Conservation (phyloP, 192 early-diverging fungal genomes). For the Coemansia sp. region DNA sequence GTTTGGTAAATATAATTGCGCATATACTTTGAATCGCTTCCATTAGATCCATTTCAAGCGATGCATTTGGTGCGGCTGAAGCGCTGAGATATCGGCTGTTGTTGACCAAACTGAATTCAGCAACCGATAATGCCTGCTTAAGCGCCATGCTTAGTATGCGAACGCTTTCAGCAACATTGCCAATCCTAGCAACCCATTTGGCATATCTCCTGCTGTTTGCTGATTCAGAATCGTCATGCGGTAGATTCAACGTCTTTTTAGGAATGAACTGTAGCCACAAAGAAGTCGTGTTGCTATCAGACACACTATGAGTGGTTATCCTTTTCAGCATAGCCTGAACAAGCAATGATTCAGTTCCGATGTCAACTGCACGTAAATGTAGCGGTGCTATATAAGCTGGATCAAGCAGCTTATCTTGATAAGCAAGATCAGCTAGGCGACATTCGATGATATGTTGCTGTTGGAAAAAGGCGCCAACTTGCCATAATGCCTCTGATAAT, state of each 20-base stretch:
- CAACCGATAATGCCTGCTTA: conserved; percentile 17
- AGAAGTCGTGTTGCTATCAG: too few relatives aligned
- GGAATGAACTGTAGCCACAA: too few relatives aligned
- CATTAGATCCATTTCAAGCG: conserved; percentile 11
- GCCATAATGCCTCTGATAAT: conserved; percentile 39
- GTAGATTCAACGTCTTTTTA: too few relatives aligned
- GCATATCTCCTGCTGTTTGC: conserved; percentile 20
- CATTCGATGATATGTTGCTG: conserved; percentile 31
- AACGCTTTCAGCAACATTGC: conserved; percentile 26
- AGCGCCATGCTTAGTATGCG: conserved; percentile 36
- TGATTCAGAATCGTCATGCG: neutral
- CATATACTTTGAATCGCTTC: conserved; percentile 26
- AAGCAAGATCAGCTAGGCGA: conserved; percentile 19
- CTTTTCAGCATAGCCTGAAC: conserved; percentile 10
- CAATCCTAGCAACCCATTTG: conserved; percentile 51
- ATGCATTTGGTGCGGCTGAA: neutral
- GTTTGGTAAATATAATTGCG: conserved; percentile 35
- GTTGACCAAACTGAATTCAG: too few relatives aligned
- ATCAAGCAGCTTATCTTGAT: conserved; percentile 8
- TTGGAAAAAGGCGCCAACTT: conserved; percentile 48
- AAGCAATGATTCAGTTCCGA: conserved; percentile 29
- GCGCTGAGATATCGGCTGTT: neutral
- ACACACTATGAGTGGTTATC: neutral
- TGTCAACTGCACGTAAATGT: conserved; percentile 32
- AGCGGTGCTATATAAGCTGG: conserved; percentile 30